phyloP scores from a whole-genome alignment of 257 asterid genomes.

The Anisodus acutangulus region DNA sequence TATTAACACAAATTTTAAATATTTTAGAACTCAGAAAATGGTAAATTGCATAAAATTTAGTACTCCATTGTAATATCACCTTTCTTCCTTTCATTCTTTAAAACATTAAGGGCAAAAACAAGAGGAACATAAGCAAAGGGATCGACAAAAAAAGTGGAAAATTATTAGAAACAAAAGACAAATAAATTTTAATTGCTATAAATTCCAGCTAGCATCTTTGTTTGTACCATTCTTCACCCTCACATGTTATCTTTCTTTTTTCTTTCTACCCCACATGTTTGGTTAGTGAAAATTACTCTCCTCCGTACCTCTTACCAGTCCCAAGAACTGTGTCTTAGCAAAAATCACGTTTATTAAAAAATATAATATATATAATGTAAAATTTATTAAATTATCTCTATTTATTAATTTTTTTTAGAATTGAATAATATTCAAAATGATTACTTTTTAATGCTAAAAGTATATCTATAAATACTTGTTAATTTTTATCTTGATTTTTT shows the following conservation, averaged over 20 bases:
- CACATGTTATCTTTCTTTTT: background rate
- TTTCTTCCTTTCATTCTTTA: background rate
- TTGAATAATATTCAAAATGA: no score
- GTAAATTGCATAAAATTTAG: no score
- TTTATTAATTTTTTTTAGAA: no score
- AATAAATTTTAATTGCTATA: background rate
- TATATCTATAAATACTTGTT: no score
- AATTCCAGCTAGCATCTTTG: conserved; percentile 8
- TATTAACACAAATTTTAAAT: background rate
- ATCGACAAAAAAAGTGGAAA: background rate
- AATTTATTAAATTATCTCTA: no score
- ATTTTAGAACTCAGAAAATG: background rate
- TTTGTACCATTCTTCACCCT: conserved; percentile 24
- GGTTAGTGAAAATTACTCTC: conserved; percentile 48
- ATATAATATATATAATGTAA: no score
- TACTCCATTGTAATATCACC: background rate
- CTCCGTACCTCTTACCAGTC: background rate
- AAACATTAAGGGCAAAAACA: no score
- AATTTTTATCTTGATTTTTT: no score
- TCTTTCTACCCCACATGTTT: conserved; percentile 41
- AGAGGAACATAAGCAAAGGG: no score
- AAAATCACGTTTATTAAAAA: no score
- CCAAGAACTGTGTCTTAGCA: no score
- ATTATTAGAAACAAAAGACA: background rate
- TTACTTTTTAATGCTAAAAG: no score